Evolutionary conservation across 371 early-diverging fungal species (phyloP).

Genomic region (Apophysomyces elegans): DNA sequence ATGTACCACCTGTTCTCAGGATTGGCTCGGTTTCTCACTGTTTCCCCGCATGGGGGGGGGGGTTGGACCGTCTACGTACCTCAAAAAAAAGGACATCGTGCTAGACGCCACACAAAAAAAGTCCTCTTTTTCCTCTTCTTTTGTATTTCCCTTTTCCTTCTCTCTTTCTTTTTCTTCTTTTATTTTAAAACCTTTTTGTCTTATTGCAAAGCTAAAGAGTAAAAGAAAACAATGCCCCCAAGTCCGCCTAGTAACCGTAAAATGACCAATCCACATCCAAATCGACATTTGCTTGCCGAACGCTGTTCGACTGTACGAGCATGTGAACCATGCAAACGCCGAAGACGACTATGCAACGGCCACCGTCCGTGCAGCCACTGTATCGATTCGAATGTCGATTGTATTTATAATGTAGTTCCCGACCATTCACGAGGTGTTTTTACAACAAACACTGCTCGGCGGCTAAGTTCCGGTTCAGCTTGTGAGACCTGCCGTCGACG

Average conservation of each 20-base stretch:
- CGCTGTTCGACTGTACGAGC: conserved; percentile 15
- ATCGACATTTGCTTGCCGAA: conserved; percentile 17
- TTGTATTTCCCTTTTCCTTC: conserved; percentile 3
- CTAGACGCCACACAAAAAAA: not conserved
- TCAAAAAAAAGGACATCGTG: not conserved
- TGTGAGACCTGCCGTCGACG: conserved; percentile 46
- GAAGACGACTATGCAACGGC: conserved; percentile 18
- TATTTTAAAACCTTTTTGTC: not conserved
- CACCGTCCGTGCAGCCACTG: conserved; percentile 19
- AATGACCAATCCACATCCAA: conserved; percentile 14
- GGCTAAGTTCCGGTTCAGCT: conserved; percentile 43
- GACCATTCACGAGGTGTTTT: conserved; percentile 19
- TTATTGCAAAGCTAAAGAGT: no score
- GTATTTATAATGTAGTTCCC: conserved; percentile 30
- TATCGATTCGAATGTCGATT: conserved; percentile 25
- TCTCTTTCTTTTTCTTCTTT: conserved; percentile 11
- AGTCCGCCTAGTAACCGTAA: conserved; percentile 15
- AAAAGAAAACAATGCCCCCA: conserved; percentile 5
- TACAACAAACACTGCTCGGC: conserved; percentile 30
- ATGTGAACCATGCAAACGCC: conserved; percentile 19
- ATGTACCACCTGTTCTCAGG: conserved; percentile 8
- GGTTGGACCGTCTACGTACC: not conserved
- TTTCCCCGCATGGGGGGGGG: conserved; percentile 6
- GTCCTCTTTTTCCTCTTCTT: conserved; percentile 6
- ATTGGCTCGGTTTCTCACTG: conserved; percentile 8